Conservation (phyloP, 2,329 filamentous ascomycete genomes). For the Phialophora macrospora region DNA sequence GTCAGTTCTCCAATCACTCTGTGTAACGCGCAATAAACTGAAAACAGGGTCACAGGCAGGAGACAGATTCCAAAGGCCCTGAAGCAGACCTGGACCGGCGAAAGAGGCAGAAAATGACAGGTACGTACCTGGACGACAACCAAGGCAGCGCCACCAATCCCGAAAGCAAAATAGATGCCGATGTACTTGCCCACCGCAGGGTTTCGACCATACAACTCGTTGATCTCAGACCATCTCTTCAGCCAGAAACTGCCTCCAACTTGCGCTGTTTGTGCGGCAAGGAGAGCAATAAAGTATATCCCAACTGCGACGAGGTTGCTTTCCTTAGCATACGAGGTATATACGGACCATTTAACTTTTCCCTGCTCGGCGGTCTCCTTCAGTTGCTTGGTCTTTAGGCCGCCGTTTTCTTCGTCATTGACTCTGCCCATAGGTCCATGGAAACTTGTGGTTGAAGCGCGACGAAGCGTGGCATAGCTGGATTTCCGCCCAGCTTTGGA, state of each 20-base stretch:
- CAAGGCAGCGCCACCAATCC: conserved; percentile 80
- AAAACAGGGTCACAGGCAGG: neutral
- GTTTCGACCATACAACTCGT: conserved; percentile 71
- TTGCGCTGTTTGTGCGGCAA: conserved; percentile 79
- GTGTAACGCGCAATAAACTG: neutral
- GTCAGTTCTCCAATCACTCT: conserved; percentile 22
- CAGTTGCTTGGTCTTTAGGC: conserved; percentile 75
- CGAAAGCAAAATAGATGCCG: conserved; percentile 93
- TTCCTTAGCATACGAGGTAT: conserved; percentile 90
- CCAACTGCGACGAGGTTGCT: conserved; percentile 85
- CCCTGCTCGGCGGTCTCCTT: conserved; percentile 93
- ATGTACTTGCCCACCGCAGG: conserved; percentile 84
- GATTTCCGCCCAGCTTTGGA: conserved; percentile 60
- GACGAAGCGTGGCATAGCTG: conserved; percentile 80
- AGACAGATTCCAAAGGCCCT: neutral
- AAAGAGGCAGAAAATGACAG: conserved; percentile 1
- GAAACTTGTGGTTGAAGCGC: conserved; percentile 91
- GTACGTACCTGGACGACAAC: conserved; percentile 72
- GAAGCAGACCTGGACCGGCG: conserved; percentile 4
- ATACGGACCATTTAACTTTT: conserved; percentile 97
- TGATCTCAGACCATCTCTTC: conserved; percentile 86
- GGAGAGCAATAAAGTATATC: conserved; percentile 76
- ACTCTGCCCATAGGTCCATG: conserved; percentile 82
- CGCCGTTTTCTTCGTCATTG: conserved; percentile 71
- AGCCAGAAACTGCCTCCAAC: conserved; percentile 91